Evolutionary conservation across 139 green algal genomes (phyloP).

Genomic region (Tetraselmis striata): DNA sequence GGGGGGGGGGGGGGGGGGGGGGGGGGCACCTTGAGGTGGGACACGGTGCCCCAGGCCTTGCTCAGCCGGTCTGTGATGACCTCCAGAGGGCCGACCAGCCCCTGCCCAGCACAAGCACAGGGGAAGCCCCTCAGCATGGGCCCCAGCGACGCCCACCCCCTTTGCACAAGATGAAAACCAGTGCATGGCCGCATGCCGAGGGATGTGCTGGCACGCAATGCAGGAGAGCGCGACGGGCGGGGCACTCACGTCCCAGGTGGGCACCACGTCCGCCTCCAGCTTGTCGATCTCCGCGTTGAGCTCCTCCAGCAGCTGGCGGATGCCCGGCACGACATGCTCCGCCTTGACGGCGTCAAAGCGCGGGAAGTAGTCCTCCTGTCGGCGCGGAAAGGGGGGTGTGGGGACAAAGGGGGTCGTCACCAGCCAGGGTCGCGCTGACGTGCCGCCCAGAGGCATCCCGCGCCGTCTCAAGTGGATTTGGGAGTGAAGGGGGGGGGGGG

Average conservation of each 20-base stretch:
- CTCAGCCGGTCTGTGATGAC: constrained; percentile 69
- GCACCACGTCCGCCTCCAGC: constrained; percentile 49
- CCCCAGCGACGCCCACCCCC: too few relatives aligned
- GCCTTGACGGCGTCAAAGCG: constrained; percentile 73
- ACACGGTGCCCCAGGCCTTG: constrained; percentile 81
- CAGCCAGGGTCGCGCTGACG: too few relatives aligned
- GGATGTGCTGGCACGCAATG: too few relatives aligned
- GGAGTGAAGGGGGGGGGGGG: too few relatives aligned
- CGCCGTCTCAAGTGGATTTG: too few relatives aligned
- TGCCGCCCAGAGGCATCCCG: too few relatives aligned
- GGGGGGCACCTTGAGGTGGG: constrained; percentile 80
- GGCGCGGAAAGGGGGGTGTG: background rate
- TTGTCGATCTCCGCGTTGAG: constrained; percentile 66
- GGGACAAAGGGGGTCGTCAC: too few relatives aligned
- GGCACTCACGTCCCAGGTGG: background rate
- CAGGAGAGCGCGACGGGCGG: too few relatives aligned
- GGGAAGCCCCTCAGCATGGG: too few relatives aligned
- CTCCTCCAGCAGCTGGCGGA: constrained; percentile 61
- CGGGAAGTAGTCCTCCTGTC: constrained; percentile 63
- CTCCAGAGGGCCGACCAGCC: constrained; percentile 82
- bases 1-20: background rate
- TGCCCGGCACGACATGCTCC: constrained; percentile 86
- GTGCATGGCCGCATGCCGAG: too few relatives aligned
- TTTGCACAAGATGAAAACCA: too few relatives aligned
- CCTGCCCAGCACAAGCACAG: too few relatives aligned